These are phyloP conservation scores for Aspergillus fructus DNA, from an alignment of 2,329 filamentous ascomycete species.

Conservation along the genomic window DNA sequence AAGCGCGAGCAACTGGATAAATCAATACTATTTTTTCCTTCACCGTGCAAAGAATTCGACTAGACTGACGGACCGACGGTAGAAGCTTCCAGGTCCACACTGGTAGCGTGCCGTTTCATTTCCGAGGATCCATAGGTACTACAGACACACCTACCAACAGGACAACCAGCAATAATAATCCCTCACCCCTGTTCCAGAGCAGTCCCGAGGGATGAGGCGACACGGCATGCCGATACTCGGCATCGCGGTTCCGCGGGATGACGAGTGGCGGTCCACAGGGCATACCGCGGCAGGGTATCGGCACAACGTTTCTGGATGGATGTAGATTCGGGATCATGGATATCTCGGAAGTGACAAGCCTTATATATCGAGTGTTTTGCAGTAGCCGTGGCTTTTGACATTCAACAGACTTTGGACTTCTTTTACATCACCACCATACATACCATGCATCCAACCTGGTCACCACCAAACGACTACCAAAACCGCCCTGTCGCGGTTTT, in stretches of 20 bases:
- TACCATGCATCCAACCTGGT: constrained; percentile 23
- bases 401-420: background rate
- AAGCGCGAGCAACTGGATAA: too few species aligned
- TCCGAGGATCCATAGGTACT: too few species aligned
- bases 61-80: too few species aligned
- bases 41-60: too few species aligned
- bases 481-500: constrained; percentile 42
- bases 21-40: too few species aligned
- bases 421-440: background rate
- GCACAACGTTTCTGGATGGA: background rate
- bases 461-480: constrained; percentile 28
- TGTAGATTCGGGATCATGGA: background rate
- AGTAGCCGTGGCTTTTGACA: background rate
- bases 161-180: too few species aligned
- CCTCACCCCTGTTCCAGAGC: background rate
- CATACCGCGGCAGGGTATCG: background rate
- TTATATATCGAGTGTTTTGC: background rate
- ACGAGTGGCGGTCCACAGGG: background rate
- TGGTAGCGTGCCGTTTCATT: too few species aligned
- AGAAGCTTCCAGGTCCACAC: too few species aligned
- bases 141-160: too few species aligned
- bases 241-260: background rate
- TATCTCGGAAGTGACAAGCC: background rate
- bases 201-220: background rate
- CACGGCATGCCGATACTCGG: background rate